A percentile compares a stretch with the other conserved stretches of the same genome.
Evolutionary conservation across 2,329 filamentous ascomycete genomes (phyloP).

Genomic region (Clarireedia sp.): DNA sequence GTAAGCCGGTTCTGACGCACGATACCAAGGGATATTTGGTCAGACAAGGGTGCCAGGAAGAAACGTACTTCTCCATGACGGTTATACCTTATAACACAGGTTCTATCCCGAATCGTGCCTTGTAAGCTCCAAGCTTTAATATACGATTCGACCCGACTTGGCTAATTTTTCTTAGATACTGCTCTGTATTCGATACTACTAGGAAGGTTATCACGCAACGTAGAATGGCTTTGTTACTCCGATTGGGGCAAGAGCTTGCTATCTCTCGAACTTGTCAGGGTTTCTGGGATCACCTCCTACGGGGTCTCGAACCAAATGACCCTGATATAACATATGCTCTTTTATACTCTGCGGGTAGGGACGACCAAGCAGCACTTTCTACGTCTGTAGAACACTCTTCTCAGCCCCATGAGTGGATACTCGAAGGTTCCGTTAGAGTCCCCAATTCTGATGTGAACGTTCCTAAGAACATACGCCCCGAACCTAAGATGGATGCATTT

Average conservation of each 20-base stretch:
- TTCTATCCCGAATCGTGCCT: slow-evolving; percentile 13
- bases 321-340: slow-evolving; percentile 68
- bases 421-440: slow-evolving; percentile 18
- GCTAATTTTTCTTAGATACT: slow-evolving; percentile 36
- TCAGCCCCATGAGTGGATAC: slow-evolving; percentile 14
- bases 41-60: not conserved
- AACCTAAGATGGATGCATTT: not conserved
- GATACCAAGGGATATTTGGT: no score
- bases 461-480: not conserved
- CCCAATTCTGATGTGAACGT: not conserved
- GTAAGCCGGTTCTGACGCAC: no score
- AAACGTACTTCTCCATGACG: slow-evolving; percentile 18
- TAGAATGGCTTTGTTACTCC: slow-evolving; percentile 67
- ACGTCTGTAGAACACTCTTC: slow-evolving; percentile 16
- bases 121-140: slow-evolving; percentile 12
- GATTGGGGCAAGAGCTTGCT: slow-evolving; percentile 67
- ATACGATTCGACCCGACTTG: no score
- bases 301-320: slow-evolving; percentile 63
- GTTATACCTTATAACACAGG: slow-evolving; percentile 19
- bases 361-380: slow-evolving; percentile 31
- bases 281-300: slow-evolving; percentile 64
- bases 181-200: slow-evolving; percentile 70
- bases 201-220: slow-evolving; percentile 65
- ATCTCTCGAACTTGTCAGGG: slow-evolving; percentile 60
- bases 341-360: slow-evolving; percentile 66